Evolutionary conservation across 768 basidiomycete genomes (phyloP).

Genomic region (Tulasnella sp.): DNA sequence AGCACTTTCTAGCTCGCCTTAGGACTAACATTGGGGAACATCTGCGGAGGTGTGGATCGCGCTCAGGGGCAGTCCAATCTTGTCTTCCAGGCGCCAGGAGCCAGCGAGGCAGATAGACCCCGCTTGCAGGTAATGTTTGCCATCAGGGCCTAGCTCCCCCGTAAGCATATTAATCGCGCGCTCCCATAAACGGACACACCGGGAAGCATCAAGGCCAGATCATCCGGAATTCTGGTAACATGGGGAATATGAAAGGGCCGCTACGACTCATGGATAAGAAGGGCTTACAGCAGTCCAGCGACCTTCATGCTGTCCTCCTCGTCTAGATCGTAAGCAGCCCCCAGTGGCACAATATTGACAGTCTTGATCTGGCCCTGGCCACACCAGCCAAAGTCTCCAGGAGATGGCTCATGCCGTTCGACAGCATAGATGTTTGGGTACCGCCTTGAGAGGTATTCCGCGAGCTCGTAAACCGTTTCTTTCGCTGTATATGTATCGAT

Average conservation of each 20-base stretch:
- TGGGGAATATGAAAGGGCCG: not conserved
- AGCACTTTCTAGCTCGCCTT: not conserved
- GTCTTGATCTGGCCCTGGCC: constrained; percentile 48
- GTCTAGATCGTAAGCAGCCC: constrained; percentile 50
- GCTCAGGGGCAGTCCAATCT: constrained; percentile 66
- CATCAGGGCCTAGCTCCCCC: constrained; percentile 50
- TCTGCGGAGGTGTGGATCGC: constrained; percentile 67
- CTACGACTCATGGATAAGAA: not conserved
- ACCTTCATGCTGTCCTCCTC: constrained; percentile 56
- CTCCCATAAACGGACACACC: constrained; percentile 12
- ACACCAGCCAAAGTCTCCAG: constrained; percentile 38
- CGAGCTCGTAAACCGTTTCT: constrained; percentile 64
- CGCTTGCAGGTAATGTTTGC: constrained; percentile 69
- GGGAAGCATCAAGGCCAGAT: constrained; percentile 36
- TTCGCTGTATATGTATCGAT: constrained; percentile 42
- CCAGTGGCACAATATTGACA: constrained; percentile 50
- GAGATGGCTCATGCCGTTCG: constrained; percentile 38
- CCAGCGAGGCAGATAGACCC: constrained; percentile 66
- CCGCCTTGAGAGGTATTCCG: constrained; percentile 60
- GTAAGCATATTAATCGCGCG: not conserved
- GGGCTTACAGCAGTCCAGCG: constrained; percentile 55
- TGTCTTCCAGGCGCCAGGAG: constrained; percentile 72
- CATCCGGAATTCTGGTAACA: constrained; percentile 31
- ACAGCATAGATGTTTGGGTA: constrained; percentile 57
- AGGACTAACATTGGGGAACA: constrained; percentile 60